Evolutionary conservation across 441 rosid genomes (phyloP).

Genomic region (Hypseocharis bilobata): DNA sequence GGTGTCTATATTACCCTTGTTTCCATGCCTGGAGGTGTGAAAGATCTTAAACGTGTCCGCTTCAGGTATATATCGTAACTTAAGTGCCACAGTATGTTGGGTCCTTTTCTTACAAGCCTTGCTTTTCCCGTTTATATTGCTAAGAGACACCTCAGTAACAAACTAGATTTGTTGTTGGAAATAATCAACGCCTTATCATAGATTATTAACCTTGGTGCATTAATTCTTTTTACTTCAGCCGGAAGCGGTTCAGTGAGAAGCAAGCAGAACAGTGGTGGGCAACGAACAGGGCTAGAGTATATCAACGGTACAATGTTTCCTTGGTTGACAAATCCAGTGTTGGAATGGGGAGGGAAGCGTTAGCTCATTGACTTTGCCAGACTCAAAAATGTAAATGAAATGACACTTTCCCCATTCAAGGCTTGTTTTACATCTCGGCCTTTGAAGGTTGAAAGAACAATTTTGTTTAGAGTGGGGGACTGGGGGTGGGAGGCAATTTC

Average conservation of each 20-base stretch:
- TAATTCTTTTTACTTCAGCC: slow-evolving; percentile 59
- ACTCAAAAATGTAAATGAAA: neutral
- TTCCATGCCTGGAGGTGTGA: slow-evolving; percentile 64
- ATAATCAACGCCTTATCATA: no score
- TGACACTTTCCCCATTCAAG: neutral
- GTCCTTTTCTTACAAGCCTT: neutral
- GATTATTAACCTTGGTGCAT: no score
- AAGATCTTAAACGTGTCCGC: slow-evolving; percentile 88
- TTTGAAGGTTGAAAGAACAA: slow-evolving; percentile 22
- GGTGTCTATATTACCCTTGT: slow-evolving; percentile 84
- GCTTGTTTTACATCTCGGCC: slow-evolving; percentile 23
- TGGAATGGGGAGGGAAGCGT: slow-evolving; percentile 54
- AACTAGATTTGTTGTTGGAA: no score
- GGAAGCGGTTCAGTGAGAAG: slow-evolving; percentile 77
- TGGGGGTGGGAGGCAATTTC: slow-evolving; percentile 29
- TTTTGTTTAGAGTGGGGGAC: slow-evolving; percentile 28
- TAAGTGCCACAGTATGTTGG: neutral
- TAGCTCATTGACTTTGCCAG: slow-evolving; percentile 38
- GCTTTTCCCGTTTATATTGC: no score
- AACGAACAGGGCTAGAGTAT: slow-evolving; percentile 74
- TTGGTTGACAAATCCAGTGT: slow-evolving; percentile 54
- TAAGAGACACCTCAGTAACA: no score
- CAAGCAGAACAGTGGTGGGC: slow-evolving; percentile 98
- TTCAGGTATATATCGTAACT: slow-evolving; percentile 63
- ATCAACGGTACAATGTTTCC: slow-evolving; percentile 71